Conservation (phyloP, 2,329 filamentous ascomycete genomes). For the Eurotiales sp. region DNA sequence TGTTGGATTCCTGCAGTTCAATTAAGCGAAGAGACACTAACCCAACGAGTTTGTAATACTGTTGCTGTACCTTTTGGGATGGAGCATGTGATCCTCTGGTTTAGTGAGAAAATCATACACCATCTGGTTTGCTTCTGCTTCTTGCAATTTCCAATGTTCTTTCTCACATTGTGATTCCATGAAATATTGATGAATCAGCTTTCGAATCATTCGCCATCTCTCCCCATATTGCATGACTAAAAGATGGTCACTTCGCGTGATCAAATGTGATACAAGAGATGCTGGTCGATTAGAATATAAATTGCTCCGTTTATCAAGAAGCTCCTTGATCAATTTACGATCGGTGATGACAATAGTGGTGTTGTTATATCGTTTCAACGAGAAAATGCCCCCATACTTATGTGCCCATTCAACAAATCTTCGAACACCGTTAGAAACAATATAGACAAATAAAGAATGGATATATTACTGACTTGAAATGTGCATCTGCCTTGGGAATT, state of each 20-base stretch:
- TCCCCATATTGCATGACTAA: conserved; percentile 47
- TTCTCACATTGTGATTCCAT: conserved; percentile 45
- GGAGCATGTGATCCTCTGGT: conserved; percentile 45
- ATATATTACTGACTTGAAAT: too few relatives aligned
- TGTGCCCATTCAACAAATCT: conserved; percentile 45
- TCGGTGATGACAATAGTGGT: conserved; percentile 43
- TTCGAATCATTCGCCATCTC: conserved; percentile 46
- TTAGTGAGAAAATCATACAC: conserved; percentile 41
- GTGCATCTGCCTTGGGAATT: too few relatives aligned
- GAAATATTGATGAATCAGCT: conserved; percentile 44
- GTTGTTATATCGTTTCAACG: conserved; percentile 40
- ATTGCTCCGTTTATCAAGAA: conserved; percentile 44
- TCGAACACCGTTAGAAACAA: too few relatives aligned
- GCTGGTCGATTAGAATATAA: conserved; percentile 44
- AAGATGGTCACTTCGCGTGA: conserved; percentile 47
- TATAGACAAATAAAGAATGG: too few relatives aligned
- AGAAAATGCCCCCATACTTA: conserved; percentile 42
- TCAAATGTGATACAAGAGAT: conserved; percentile 34
- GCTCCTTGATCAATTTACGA: conserved; percentile 38
- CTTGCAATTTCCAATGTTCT: conserved; percentile 30
- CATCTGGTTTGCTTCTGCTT: conserved; percentile 50
- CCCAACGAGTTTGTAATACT: conserved; percentile 37
- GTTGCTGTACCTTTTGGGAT: conserved; percentile 49
- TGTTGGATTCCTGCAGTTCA: conserved; percentile 7
- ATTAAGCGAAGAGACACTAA: too few relatives aligned